Evolutionary conservation across 73 alveolate species (phyloP).

Genomic region (Paramecium pentaurelia): DNA sequence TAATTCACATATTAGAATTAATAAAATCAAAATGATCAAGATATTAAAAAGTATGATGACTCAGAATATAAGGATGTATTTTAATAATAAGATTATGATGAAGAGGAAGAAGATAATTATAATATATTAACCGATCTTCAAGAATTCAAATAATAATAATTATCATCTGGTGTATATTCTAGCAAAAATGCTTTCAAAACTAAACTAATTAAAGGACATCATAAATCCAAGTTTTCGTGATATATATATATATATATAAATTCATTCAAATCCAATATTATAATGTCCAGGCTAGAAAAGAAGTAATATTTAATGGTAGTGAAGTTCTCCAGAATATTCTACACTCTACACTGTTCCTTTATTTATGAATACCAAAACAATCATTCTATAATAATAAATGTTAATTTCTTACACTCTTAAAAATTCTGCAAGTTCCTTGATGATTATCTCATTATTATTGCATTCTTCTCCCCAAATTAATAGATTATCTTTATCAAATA

Average conservation of each 20-base stretch:
- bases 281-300: background rate
- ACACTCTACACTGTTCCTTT: background rate
- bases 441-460: background rate
- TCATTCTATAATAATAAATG: background rate
- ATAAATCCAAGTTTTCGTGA: slow-evolving; percentile 19
- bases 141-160: slow-evolving; percentile 34
- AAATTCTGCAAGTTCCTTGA: background rate
- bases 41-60: background rate
- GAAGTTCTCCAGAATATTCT: background rate
- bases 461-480: background rate
- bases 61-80: slow-evolving; percentile 33
- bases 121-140: slow-evolving; percentile 31
- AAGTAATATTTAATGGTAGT: background rate
- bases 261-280: background rate
- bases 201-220: slow-evolving; percentile 29
- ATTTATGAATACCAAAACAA: background rate
- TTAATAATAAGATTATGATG: slow-evolving; percentile 39
- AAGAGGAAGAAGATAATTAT: slow-evolving; percentile 58
- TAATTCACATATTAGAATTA: background rate
- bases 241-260: background rate
- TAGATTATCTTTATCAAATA: background rate
- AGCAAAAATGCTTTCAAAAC: slow-evolving; percentile 57
- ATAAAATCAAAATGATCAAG: background rate
- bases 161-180: slow-evolving; percentile 44
- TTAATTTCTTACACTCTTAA: background rate